Evolutionary conservation across 2,329 filamentous ascomycete species (phyloP), one percentile per base, ranked within the genome.

Genomic region (Aureobasidium mangrovei): DNA sequence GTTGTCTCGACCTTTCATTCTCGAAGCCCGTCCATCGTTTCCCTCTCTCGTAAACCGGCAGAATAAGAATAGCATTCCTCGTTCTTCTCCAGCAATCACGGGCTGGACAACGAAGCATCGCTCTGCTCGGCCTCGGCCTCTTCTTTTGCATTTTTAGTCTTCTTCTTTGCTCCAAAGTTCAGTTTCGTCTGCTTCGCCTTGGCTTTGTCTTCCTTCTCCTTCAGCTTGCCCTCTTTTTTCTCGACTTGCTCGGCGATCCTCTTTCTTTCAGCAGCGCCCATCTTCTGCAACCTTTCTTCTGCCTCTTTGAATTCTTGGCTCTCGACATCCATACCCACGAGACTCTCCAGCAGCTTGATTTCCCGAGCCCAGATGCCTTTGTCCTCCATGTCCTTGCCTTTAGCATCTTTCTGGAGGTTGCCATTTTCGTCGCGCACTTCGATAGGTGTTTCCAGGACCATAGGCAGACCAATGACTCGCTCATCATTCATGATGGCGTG

Each of bases 401-500:
- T 71, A 28, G 65, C 67, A 53, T 69, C 66, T 55, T 67, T 67
- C 41, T 65, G 58, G 68, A 61, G 42, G 27, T 84, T 84, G 41
- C 85, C 85, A 59, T 84, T 76, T 45, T 76, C 72, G 18, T 80
- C 83, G 43, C 81, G 80, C 36, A 78, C 77, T 58, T 94, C 88
- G 59, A 93, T 91, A 4, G 93, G 93, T n/a, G 93, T 98, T 74
- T 98, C 93, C 6, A 98, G 79, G 2, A 98, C 84, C 82, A 98
- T 89, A 3, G 93, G 93, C 63, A 96, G 71, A 28, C 82, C 82
- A 61, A 86, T 80, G 57, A 97, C 86, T 1, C 81, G 75, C 28
- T 78, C 74, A 64, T 89, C 83, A 68, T 97, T 97, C 76, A 97
- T 85, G 57, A 98, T 74, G 65, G 84, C 88, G 72, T 95, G 88